A percentile compares a stretch with the other conserved stretches of the same genome.
Evolutionary conservation across 1,139 yeast genomes (phyloP).

Genomic region (Wickerhamomyces sp.): DNA sequence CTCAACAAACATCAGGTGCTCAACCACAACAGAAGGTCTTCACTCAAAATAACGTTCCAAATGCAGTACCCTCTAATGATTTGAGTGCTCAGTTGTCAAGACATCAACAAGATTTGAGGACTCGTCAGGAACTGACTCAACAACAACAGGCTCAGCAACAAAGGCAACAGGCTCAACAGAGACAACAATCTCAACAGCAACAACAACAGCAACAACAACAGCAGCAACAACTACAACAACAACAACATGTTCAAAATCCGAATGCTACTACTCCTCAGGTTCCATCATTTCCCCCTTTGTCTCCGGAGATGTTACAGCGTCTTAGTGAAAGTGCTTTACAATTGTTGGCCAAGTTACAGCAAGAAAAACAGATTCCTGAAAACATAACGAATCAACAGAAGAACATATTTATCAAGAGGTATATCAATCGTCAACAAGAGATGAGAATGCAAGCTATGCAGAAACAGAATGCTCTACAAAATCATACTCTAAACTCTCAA

Average conservation of each 20-base stretch:
- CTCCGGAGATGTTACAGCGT: constrained; percentile 22
- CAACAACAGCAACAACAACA: constrained; percentile 12
- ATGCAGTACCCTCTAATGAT: constrained; percentile 4
- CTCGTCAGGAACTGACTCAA: constrained; percentile 17
- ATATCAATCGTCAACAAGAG: constrained; percentile 22
- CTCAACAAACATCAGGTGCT: not conserved
- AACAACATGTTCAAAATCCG: constrained; percentile 2
- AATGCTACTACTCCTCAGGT: constrained; percentile 5
- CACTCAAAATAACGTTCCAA: not conserved
- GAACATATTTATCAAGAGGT: constrained; percentile 18
- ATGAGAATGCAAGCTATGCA: constrained; percentile 9
- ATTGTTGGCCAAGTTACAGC: constrained; percentile 32
- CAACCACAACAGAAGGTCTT: not conserved
- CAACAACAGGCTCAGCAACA: constrained; percentile 23
- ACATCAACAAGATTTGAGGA: constrained; percentile 21
- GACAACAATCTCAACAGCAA: constrained; percentile 16
- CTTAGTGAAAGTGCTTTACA: constrained; percentile 32
- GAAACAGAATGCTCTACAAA: constrained; percentile 9
- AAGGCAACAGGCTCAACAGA: constrained; percentile 18
- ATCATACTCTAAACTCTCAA: constrained; percentile 7
- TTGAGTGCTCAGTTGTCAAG: constrained; percentile 16
- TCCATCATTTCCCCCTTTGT: constrained; percentile 6
- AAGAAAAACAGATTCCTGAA: constrained; percentile 28
- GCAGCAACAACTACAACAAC: constrained; percentile 1
- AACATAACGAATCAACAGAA: constrained; percentile 20